Evolutionary conservation across 768 basidiomycete species (phyloP).

Genomic region (Trametopsis cervina): DNA sequence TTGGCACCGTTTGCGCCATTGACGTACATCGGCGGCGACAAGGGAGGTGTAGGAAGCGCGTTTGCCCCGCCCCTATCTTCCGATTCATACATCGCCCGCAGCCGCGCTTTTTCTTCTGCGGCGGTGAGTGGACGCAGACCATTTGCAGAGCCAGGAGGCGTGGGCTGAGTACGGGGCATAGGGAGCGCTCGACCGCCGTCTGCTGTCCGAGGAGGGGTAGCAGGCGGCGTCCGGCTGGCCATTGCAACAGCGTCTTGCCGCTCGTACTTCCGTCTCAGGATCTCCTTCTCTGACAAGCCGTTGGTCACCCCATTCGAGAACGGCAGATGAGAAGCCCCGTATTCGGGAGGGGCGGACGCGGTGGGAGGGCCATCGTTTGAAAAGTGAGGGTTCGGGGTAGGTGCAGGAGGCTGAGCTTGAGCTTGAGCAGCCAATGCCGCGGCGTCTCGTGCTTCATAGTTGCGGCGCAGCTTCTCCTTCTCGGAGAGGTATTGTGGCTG

Average conservation of each 20-base stretch:
- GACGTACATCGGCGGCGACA: background rate
- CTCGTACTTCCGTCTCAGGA: slow-evolving; percentile 24
- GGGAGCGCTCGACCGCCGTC: slow-evolving; percentile 25
- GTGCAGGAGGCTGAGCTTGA: slow-evolving; percentile 11
- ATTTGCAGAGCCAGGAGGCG: slow-evolving; percentile 18
- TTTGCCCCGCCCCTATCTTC: slow-evolving; percentile 30
- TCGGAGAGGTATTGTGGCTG: slow-evolving; percentile 41
- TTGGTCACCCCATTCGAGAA: background rate
- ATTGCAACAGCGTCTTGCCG: slow-evolving; percentile 23
- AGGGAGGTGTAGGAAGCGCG: background rate
- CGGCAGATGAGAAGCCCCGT: slow-evolving; percentile 1
- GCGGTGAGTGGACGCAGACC: slow-evolving; percentile 45
- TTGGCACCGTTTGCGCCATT: slow-evolving; percentile 23
- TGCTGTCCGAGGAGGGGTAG: slow-evolving; percentile 17
- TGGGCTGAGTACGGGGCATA: slow-evolving; percentile 25
- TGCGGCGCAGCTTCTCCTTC: slow-evolving; percentile 61
- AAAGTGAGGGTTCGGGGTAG: slow-evolving; percentile 18
- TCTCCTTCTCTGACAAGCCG: slow-evolving; percentile 10
- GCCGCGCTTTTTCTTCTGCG: slow-evolving; percentile 71
- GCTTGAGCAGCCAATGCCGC: slow-evolving; percentile 29
- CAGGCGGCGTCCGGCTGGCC: slow-evolving; percentile 15
- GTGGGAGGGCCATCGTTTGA: slow-evolving; percentile 16
- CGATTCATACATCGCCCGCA: slow-evolving; percentile 57
- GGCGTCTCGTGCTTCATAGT: slow-evolving; percentile 62
- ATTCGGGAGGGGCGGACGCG: background rate